Evolutionary conservation across 2,329 filamentous ascomycete species (phyloP).

Genomic region (Colletotrichum sp.): DNA sequence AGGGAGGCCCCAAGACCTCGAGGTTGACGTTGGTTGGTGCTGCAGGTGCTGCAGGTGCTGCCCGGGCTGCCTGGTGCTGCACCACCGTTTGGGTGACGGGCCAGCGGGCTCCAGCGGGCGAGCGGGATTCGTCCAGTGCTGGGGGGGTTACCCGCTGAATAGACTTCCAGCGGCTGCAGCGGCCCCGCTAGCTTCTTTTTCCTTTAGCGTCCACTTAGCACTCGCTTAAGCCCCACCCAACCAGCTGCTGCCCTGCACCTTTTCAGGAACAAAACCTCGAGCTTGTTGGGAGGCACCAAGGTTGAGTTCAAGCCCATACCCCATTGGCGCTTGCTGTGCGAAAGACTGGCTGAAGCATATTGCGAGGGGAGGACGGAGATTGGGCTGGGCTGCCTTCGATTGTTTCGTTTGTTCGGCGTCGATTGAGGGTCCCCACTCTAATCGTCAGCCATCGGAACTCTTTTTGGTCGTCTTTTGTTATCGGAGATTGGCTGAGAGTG

Average conservation of each 20-base stretch:
- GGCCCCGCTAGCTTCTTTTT: not conserved
- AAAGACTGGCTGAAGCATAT: not conserved
- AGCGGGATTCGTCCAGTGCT: not conserved
- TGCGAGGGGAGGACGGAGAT: not conserved
- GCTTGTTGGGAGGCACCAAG: not conserved
- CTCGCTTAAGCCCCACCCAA: not conserved
- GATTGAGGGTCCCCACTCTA: not conserved
- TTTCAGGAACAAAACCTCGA: not conserved
- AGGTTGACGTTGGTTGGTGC: not conserved
- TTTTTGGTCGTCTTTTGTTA: not conserved
- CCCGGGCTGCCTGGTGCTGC: not conserved
- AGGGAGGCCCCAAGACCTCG: not conserved
- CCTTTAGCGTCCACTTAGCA: not conserved
- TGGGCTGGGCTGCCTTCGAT: not conserved
- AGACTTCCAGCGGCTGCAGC: not conserved
- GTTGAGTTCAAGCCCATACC: not conserved
- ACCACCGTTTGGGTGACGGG: not conserved
- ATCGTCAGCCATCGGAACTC: not conserved
- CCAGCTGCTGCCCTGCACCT: not conserved
- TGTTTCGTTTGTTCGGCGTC: not conserved
- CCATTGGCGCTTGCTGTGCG: not conserved
- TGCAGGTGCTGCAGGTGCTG: not conserved
- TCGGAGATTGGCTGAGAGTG: not conserved
- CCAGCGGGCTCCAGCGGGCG: not conserved
- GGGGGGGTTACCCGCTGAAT: not conserved